Conservation (phyloP, 768 basidiomycete species). For the Pisolithus orientalis region DNA sequence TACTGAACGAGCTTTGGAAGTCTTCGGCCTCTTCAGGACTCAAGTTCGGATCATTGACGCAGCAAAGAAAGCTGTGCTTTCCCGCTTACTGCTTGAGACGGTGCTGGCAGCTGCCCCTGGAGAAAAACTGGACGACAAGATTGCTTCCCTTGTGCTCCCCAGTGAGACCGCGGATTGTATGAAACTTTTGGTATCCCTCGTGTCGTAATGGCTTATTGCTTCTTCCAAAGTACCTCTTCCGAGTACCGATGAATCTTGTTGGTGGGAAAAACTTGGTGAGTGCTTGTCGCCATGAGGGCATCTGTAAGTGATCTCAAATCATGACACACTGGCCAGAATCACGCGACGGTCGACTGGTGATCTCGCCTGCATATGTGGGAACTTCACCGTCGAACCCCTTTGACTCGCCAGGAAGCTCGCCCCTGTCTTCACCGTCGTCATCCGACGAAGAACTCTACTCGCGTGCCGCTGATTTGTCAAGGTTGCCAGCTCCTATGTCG, state of each 20-base stretch:
- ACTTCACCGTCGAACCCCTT: constrained; percentile 58
- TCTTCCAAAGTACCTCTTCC: constrained; percentile 67
- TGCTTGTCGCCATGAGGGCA: neutral
- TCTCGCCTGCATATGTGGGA: constrained; percentile 38
- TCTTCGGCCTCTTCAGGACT: constrained; percentile 78
- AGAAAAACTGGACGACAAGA: constrained; percentile 66
- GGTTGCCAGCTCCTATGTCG: constrained; percentile 57
- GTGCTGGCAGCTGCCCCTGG: constrained; percentile 57
- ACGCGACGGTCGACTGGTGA: constrained; percentile 11
- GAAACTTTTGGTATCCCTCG: constrained; percentile 1
- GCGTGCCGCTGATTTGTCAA: constrained; percentile 46
- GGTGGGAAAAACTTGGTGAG: constrained; percentile 76
- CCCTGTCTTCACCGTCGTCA: constrained; percentile 69
- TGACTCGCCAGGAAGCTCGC: constrained; percentile 59
- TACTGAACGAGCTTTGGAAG: constrained; percentile 32
- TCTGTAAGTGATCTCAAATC: neutral
- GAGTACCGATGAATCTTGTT: constrained; percentile 66
- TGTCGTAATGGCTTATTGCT: constrained; percentile 3
- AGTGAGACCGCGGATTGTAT: constrained; percentile 31
- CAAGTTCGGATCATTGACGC: constrained; percentile 76
- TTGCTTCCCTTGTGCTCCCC: constrained; percentile 51
- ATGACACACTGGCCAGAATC: constrained; percentile 10
- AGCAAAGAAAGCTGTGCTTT: constrained; percentile 64
- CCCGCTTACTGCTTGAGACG: constrained; percentile 59
- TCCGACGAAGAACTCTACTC: constrained; percentile 83